Evolutionary conservation across 1,284 basidiomycete genomes (phyloP), one percentile per base, ranked within the genome.

Genomic region (Boletus sp.): DNA sequence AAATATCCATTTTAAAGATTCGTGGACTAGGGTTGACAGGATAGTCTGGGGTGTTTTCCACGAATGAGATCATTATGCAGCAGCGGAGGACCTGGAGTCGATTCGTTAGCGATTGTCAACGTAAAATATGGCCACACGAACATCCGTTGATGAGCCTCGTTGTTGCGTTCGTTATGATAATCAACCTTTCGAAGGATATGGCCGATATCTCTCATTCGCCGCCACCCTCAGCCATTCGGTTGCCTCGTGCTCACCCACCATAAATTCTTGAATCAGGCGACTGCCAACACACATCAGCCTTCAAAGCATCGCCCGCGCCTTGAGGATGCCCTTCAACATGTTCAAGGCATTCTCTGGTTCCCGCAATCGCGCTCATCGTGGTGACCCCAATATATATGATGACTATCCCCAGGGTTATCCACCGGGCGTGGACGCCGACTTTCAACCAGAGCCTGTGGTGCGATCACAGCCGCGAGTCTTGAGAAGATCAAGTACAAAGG

Each of bases 321-420:
- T 48, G 59, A 67, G 64, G 44, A 65, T 69, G 67, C 64, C 64
- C 53, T 69, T 65, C 49, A 69, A 68, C 54, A 65, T 65, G 67
- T 69, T 65, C 57, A 65, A 68, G 53, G 65, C 57, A 52, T 66
- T 69, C 42, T 50, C 64, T 48, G 54, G 65, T 50, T 66, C 65
- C 46, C 67, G 63, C 62, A 69, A 52, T 55, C 66, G 67, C 30
- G 29, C 40, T 20, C 54, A 65, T 41, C 64, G 55, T 40, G 57
- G 51, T 25, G 64, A 67, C 50, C 44, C 54, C 23, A 34, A 51
- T 42, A 48, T 56, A 43, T 69, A 67, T 19, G 25, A 44, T 7
- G 59, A 65, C 30, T 66, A 61, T 51, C 59, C 58, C 35, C 65
- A 65, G 20, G 67, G 57, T 9, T 69, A 68, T 51, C 62, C 62